Percentiles rank a stretch among this genome's conserved stretches.
Conservation (phyloP, 2,329 filamentous ascomycete genomes). For the Microcyclospora pomicola region DNA sequence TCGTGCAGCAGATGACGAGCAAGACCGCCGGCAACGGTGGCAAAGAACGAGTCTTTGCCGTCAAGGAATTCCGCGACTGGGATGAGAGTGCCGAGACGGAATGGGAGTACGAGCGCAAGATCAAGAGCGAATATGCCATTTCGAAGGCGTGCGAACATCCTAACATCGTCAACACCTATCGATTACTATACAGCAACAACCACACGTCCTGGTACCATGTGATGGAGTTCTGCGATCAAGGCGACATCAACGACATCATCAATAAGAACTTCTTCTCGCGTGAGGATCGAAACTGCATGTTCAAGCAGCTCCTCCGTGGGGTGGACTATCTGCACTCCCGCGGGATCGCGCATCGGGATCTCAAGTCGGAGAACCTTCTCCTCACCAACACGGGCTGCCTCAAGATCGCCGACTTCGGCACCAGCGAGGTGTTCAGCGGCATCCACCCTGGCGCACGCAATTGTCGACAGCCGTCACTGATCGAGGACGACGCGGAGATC, state of each 20-base stretch:
- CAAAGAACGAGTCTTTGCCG: constrained; percentile 54
- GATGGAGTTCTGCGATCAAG: constrained; percentile 80
- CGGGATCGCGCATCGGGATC: constrained; percentile 79
- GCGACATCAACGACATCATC: constrained; percentile 65
- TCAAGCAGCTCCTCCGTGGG: constrained; percentile 78
- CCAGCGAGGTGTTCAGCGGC: constrained; percentile 73
- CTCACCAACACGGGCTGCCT: constrained; percentile 66
- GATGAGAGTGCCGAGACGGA: constrained; percentile 49
- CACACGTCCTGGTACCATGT: constrained; percentile 74
- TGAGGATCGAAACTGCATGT: constrained; percentile 65
- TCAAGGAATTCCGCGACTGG: constrained; percentile 75
- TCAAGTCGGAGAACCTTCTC: constrained; percentile 79
- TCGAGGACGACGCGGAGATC: constrained; percentile 56
- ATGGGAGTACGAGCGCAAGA: constrained; percentile 71
- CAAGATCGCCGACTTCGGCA: constrained; percentile 86
- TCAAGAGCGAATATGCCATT: constrained; percentile 82
- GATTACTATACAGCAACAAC: constrained; percentile 51
- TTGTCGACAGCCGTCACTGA: constrained; percentile 42
- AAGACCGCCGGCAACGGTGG: constrained; percentile 41
- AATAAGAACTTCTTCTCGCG: constrained; percentile 51
- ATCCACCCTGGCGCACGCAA: constrained; percentile 61
- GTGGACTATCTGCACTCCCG: constrained; percentile 69
- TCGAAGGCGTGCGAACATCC: constrained; percentile 74
- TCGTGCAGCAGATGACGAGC: constrained; percentile 65
- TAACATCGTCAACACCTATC: constrained; percentile 71